These are phyloP conservation scores for Thecamonas trahens DNA, from an alignment of 78 protist species.

Conservation along the genomic window DNA sequence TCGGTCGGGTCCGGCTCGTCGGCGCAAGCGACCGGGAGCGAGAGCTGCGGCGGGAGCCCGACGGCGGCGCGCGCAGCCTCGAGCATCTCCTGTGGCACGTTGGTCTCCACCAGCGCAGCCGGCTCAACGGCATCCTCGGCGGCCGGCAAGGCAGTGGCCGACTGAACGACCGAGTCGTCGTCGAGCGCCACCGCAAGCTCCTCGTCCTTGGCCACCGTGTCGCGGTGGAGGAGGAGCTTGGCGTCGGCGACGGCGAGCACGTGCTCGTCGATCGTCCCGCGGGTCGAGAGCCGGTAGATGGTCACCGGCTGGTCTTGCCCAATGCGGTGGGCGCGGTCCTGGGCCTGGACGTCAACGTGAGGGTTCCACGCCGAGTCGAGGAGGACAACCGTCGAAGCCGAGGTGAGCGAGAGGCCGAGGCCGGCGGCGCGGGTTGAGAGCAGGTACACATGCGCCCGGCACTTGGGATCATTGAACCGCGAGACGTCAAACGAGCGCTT, in stretches of 20 bases:
- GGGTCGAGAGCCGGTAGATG: conserved; percentile 75
- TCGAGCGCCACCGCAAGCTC: conserved; percentile 66
- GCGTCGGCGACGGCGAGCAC: conserved; percentile 78
- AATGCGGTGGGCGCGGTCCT: conserved; percentile 95
- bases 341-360: conserved; percentile 92
- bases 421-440: conserved; percentile 88
- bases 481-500: too few relatives aligned
- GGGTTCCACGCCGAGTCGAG: conserved; percentile 88
- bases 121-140: too few relatives aligned
- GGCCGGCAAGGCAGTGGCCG: too few relatives aligned
- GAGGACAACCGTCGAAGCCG: conserved; percentile 82
- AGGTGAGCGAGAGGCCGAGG: conserved; percentile 73
- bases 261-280: conserved; percentile 62
- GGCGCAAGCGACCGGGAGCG: too few relatives aligned
- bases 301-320: conserved; percentile 90
- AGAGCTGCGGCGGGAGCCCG: too few relatives aligned
- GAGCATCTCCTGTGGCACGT: too few relatives aligned
- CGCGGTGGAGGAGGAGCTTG: conserved; percentile 52
- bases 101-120: too few relatives aligned
- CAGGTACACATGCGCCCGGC: conserved; percentile 59
- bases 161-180: too few relatives aligned
- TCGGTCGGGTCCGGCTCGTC: too few relatives aligned
- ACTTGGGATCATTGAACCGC: conserved; percentile 34
- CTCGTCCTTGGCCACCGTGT: too few relatives aligned
- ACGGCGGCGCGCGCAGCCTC: too few relatives aligned